Conservation (phyloP, 495 filamentous ascomycete species). For the Aspergillus cavernicola region DNA sequence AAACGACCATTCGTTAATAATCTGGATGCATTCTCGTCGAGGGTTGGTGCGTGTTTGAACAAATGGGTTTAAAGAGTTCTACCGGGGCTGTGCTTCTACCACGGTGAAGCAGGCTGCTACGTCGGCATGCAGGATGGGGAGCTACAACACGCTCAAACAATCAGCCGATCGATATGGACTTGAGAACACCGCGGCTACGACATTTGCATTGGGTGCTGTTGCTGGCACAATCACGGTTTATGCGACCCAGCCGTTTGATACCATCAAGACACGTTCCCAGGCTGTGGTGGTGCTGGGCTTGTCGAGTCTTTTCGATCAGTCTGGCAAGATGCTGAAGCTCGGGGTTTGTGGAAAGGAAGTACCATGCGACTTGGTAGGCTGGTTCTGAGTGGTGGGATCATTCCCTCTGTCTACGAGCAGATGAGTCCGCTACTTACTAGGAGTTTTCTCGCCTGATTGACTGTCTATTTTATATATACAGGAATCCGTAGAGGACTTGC, state of each 20-base stretch:
- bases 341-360: conserved; percentile 63
- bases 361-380: conserved; percentile 63
- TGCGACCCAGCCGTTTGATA: conserved; percentile 65
- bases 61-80: conserved; percentile 53
- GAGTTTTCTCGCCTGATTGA: too few species aligned
- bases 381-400: conserved; percentile 60
- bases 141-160: conserved; percentile 66
- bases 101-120: conserved; percentile 66
- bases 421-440: too few species aligned
- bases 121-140: conserved; percentile 61
- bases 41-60: too few species aligned
- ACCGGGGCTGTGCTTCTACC: conserved; percentile 57
- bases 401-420: conserved; percentile 60
- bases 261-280: conserved; percentile 62
- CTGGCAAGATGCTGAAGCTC: too few species aligned
- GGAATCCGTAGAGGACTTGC: too few species aligned
- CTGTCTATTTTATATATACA: too few species aligned
- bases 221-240: conserved; percentile 60
- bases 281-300: too few species aligned
- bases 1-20: too few species aligned
- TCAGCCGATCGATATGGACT: conserved; percentile 39
- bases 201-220: conserved; percentile 58
- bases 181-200: conserved; percentile 34
- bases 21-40: too few species aligned
- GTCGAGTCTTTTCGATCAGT: too few species aligned